Evolutionary conservation across 1,284 basidiomycete species (phyloP).

Genomic region (Schizophyllum amplum): DNA sequence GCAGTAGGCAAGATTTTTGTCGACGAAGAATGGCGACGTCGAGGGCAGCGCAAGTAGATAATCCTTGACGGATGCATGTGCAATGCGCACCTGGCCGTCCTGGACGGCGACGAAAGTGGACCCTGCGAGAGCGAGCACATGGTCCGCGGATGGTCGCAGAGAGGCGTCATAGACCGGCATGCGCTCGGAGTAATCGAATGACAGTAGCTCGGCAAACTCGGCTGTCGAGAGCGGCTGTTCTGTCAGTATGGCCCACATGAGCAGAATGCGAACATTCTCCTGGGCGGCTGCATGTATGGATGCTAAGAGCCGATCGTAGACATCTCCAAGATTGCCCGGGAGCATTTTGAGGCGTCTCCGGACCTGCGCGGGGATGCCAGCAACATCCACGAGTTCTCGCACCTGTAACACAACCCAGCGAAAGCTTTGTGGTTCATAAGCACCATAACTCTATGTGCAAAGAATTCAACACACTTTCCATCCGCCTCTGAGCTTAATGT

Average conservation of each 20-base stretch:
- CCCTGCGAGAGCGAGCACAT: neutral
- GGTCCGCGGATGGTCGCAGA: neutral
- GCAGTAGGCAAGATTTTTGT: neutral
- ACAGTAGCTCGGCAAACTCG: neutral
- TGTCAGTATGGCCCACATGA: neutral
- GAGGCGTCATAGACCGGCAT: neutral
- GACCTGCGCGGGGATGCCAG: neutral
- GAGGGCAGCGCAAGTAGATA: neutral
- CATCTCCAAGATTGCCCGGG: neutral
- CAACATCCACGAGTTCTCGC: neutral
- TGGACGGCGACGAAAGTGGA: neutral
- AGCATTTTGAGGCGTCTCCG: neutral
- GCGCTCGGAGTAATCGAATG: neutral
- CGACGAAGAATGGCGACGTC: neutral
- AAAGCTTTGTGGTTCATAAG: neutral
- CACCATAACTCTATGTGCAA: too few species aligned
- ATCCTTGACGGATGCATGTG: neutral
- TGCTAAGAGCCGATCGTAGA: neutral
- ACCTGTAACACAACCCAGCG: neutral
- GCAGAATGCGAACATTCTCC: neutral
- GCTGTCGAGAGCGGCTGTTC: neutral
- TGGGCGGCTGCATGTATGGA: neutral
- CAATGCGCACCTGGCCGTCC: neutral
- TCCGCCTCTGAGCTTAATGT: neutral
- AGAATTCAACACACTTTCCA: neutral